These are phyloP conservation scores for Termitomyces sp. DNA, from an alignment of 768 basidiomycete species.

Conservation along the genomic window DNA sequence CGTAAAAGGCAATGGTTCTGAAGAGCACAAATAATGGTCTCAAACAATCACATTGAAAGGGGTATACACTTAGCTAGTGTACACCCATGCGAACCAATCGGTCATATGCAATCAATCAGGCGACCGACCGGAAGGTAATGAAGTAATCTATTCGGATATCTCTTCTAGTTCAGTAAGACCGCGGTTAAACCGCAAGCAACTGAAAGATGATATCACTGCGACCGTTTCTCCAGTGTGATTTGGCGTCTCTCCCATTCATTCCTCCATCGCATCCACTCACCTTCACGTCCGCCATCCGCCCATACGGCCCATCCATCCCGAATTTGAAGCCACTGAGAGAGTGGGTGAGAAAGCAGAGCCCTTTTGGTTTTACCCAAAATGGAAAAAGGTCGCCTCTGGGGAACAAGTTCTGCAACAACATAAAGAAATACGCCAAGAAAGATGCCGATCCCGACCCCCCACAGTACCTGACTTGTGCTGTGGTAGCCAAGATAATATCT, in stretches of 20 bases:
- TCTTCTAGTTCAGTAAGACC: neutral
- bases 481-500: conserved; percentile 76
- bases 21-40: neutral
- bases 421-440: conserved; percentile 52
- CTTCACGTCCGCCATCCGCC: conserved; percentile 71
- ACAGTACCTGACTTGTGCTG: conserved; percentile 62
- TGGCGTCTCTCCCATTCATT: conserved; percentile 42
- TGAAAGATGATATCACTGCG: conserved; percentile 10
- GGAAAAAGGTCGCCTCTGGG: conserved; percentile 46
- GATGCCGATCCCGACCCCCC: conserved; percentile 67
- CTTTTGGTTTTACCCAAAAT: conserved; percentile 43
- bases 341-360: conserved; percentile 47
- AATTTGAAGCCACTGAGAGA: conserved; percentile 62
- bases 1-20: neutral
- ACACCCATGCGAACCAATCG: neutral
- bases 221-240: conserved; percentile 15
- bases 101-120: neutral
- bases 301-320: conserved; percentile 82
- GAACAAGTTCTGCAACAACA: conserved; percentile 50
- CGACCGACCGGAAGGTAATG: neutral
- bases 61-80: neutral
- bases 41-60: neutral
- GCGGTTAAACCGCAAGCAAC: neutral
- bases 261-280: conserved; percentile 67
- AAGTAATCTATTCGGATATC: neutral